Evolutionary conservation across 2,329 filamentous ascomycete genomes (phyloP).

Genomic region (Fusarium robinianum): DNA sequence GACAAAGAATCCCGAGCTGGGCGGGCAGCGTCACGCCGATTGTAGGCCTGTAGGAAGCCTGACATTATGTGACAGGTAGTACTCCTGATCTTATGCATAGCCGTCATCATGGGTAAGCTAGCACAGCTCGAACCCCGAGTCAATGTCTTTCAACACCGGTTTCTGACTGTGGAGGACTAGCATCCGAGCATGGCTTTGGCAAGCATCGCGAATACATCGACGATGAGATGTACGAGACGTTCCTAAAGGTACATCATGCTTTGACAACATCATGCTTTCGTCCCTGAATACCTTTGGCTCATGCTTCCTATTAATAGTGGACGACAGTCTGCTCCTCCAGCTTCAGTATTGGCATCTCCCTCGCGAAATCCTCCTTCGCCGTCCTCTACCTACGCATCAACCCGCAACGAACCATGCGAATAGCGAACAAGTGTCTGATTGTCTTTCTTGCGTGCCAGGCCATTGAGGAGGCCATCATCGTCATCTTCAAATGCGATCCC

Average conservation of each 20-base stretch:
- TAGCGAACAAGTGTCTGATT: conserved; percentile 38
- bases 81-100: conserved; percentile 10
- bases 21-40: background rate
- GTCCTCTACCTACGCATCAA: conserved; percentile 41
- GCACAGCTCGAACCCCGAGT: background rate
- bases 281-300: background rate
- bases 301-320: conserved; percentile 9
- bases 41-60: background rate
- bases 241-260: conserved; percentile 18
- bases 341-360: conserved; percentile 37
- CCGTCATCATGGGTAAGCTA: conserved; percentile 12
- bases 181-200: conserved; percentile 16
- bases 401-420: conserved; percentile 28
- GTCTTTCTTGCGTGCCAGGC: conserved; percentile 38
- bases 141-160: background rate
- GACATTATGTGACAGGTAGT: conserved; percentile 11
- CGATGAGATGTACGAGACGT: conserved; percentile 11
- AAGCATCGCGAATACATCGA: conserved; percentile 1
- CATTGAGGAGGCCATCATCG: conserved; percentile 37
- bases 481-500: conserved; percentile 37
- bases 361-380: conserved; percentile 42
- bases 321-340: conserved; percentile 33
- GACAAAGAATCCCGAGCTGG: background rate
- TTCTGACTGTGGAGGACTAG: conserved; percentile 7
- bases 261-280: too few species aligned